A percentile compares a stretch with the other conserved stretches of the same genome.
phyloP scores from a whole-genome alignment of 306 rosid species.

The Morella rubra region DNA sequence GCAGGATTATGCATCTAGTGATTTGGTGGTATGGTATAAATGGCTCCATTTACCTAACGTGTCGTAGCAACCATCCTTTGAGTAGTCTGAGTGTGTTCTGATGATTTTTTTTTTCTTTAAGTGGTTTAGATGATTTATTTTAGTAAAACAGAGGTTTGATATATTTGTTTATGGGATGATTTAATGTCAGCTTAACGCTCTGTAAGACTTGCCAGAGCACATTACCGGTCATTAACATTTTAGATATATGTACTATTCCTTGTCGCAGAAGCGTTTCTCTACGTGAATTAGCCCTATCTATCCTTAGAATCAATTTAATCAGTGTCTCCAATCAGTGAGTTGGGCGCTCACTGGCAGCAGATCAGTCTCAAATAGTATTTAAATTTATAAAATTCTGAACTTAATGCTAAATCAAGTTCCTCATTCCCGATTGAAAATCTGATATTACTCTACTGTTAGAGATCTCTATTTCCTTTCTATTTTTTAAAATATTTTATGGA shows the following conservation, averaged over 20 bases:
- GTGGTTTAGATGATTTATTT: not conserved
- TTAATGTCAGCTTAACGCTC: not conserved
- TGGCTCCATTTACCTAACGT: not conserved
- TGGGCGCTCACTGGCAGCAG: not conserved
- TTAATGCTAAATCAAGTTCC: too few relatives aligned
- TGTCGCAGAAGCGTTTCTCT: not conserved
- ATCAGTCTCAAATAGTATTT: not conserved
- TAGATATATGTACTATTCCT: not conserved
- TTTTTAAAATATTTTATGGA: not conserved
- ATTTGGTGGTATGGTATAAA: not conserved
- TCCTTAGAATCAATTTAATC: not conserved
- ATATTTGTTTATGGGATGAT: not conserved
- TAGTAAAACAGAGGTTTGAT: not conserved
- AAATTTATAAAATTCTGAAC: too few relatives aligned
- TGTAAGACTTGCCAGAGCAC: not conserved
- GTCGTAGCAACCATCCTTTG: not conserved
- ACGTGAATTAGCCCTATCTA: not conserved
- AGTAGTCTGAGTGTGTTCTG: not conserved
- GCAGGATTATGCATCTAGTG: not conserved
- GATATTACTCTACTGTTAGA: not conserved
- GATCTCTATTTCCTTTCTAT: not conserved
- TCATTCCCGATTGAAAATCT: not conserved
- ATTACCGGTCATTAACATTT: not conserved
- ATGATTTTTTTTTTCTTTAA: too few relatives aligned
- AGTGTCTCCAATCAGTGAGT: not conserved